Evolutionary conservation across 768 basidiomycete genomes (phyloP), one percentile per base, ranked within the genome.

Genomic region (Gymnopilus junonius): DNA sequence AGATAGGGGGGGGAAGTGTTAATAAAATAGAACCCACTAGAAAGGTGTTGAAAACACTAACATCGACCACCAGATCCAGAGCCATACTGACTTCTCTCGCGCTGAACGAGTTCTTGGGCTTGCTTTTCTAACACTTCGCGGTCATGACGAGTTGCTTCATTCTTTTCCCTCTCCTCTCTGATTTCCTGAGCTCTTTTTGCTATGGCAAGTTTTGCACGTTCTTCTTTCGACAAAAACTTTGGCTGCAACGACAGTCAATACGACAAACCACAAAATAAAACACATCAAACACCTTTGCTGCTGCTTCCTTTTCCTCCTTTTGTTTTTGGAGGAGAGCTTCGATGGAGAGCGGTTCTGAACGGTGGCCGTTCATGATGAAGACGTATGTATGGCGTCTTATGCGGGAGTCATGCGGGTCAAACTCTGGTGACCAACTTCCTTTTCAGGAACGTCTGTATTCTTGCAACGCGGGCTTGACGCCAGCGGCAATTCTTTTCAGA

Each of bases 201-300:
- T 63, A 98, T 92, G 3, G 97, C 97, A 35, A 97, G 77, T 71
- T 87, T 87, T 17, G 93, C 94, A 53, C 97, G 87, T 70, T 97
- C 93, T 67, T 95, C 93, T 77, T 93, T 99, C 2, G 93, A 87
- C 14, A 99, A 82, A 80, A 99, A 99, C 76, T 88, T 97, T 35
- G 97, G 97, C 95, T 98, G 76, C 34, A 60, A 53, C 64, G 43
- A 29, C 17, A 43, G 8, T 60, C 65, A 39, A 59, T 39, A 48
- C 46, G 51, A 57, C 37, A 37, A 60, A 54, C 6, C 53, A 63
- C n/a, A 11, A 40, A 15, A 32, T n/a, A 39, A 23, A 12, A 50
- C 17, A 31, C 32, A 25, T 39, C 10, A 55, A 12, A 48, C 27
- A 94, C 96, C 85, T 94, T 97, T 54, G 95, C 80, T 53, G 94